A percentile compares a stretch with the other conserved stretches of the same genome.
phyloP scores from a whole-genome alignment of 1,284 basidiomycete genomes.

The Ceratobasidium sp. region DNA sequence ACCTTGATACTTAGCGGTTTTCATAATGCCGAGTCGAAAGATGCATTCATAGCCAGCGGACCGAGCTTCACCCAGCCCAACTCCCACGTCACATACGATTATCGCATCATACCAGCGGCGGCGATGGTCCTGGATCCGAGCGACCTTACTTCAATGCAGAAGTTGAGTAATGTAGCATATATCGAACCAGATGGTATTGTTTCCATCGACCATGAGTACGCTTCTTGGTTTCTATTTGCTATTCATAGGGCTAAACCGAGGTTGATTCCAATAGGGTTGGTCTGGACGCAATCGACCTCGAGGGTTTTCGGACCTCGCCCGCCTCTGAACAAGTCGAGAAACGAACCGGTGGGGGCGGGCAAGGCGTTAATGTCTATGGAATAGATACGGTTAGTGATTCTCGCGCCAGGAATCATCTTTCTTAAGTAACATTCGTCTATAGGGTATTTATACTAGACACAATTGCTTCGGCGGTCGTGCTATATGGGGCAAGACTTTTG shows the following conservation, averaged over 20 bases:
- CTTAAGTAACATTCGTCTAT: background rate
- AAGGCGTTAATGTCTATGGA: conserved; percentile 37
- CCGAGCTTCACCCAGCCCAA: conserved; percentile 14
- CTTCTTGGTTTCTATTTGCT: too few relatives aligned
- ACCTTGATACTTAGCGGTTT: conserved; percentile 3
- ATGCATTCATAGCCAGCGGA: conserved; percentile 7
- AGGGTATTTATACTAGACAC: conserved; percentile 50
- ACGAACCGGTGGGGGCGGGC: background rate
- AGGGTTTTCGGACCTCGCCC: too few relatives aligned
- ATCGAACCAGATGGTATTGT: conserved; percentile 27
- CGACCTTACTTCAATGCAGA: conserved; percentile 18
- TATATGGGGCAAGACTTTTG: conserved; percentile 42
- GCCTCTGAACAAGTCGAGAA: too few relatives aligned
- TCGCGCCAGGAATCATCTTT: background rate
- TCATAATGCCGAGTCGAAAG: conserved; percentile 3
- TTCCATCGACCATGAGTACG: background rate
- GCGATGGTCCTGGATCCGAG: conserved; percentile 13
- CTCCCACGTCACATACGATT: background rate
- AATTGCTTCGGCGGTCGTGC: conserved; percentile 44
- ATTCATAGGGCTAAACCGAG: too few relatives aligned
- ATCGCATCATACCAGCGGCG: background rate
- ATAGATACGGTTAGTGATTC: conserved; percentile 21
- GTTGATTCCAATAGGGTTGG: too few relatives aligned
- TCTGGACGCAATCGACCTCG: too few relatives aligned
- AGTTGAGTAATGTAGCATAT: conserved; percentile 32